Base-by-base conservation (phyloP, 1,284 basidiomycete genomes). In the Meira nashicola region DNA sequence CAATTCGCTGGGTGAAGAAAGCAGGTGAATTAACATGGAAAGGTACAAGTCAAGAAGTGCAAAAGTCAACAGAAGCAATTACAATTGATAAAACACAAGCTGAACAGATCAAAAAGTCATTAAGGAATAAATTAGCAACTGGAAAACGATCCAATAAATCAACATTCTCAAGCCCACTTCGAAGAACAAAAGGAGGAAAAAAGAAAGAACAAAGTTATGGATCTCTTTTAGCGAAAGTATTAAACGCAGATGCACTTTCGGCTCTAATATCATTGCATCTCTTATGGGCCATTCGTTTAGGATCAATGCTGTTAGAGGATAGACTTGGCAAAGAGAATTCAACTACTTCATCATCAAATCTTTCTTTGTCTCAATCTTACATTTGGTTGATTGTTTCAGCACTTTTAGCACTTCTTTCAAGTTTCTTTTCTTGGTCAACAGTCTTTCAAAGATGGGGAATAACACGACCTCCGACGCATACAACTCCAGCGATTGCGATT, bases 291-390 rank as follows among this genome's bases (percentile, higher is more conserved):
- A 60, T 67, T 6, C 56, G 67, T 19, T 53, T 69, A 1, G 55
- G 56, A 5, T 62, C 57, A 0, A 65, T 67, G 63, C 58, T 63
- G 10, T 58, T 69, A 0, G 67, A 69, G 21, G 67, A 69, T 40
- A 61, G 63, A 0, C 15, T 65, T 2, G 59, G 65, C 53, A 65
- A 62, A 4, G 39, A 21, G n/a, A 62, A 23, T 14, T 5, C 46
- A 19, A 9, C 28, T 33, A 8, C 28, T n/a, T n/a, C n/a, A 8
- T 8, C 28, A 33, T 33, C 28, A 33, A 33, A 33, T 33, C 41
- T 43, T 23, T 48, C 14, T 12, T 25, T 5, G 5, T 17, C 46
- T 21, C 23, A 48, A 14, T 48, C 46, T 23, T 48, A 12, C 6
- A 19, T 25, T 2, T 25, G 2, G 4, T 10, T 43, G 41, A 15